phyloP scores from a whole-genome alignment of 768 basidiomycete genomes.

The Mrakia frigida region DNA sequence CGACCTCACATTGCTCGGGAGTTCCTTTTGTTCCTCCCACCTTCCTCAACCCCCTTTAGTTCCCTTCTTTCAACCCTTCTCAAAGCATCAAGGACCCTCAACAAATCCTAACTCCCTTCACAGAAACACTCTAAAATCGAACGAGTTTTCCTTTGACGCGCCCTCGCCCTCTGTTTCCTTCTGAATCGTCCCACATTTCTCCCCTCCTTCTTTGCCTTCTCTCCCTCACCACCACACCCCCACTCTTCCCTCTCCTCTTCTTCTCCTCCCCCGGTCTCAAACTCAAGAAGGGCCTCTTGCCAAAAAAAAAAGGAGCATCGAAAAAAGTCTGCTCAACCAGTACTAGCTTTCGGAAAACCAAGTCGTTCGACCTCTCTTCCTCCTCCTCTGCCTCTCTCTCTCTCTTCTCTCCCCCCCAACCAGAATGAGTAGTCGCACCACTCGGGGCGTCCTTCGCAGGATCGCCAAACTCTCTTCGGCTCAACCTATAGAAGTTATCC shows the following conservation, averaged over 20 bases:
- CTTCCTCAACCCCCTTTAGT: neutral
- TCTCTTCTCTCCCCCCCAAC: conserved; percentile 32
- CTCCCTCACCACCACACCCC: conserved; percentile 28
- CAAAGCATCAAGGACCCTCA: conserved; percentile 32
- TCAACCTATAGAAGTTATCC: conserved; percentile 67
- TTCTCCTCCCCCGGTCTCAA: neutral
- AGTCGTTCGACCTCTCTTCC: conserved; percentile 34
- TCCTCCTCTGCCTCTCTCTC: conserved; percentile 38
- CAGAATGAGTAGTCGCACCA: conserved; percentile 32
- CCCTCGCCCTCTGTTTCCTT: conserved; percentile 31
- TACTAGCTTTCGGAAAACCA: conserved; percentile 23
- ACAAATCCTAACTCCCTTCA: neutral
- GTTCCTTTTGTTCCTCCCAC: conserved; percentile 34
- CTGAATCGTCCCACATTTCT: conserved; percentile 17
- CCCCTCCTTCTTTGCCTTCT: conserved; percentile 33
- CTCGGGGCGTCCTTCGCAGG: conserved; percentile 36
- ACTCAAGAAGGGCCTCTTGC: neutral
- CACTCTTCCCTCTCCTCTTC: conserved; percentile 11
- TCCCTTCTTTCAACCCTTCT: conserved; percentile 36
- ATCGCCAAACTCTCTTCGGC: conserved; percentile 41
- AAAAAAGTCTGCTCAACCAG: conserved; percentile 21
- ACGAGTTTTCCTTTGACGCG: too few relatives aligned
- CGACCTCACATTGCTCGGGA: too few relatives aligned
- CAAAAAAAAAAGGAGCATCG: too few relatives aligned
- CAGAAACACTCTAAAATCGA: too few relatives aligned